phyloP scores from a whole-genome alignment of 768 basidiomycete species.

The Suillus discolor region DNA sequence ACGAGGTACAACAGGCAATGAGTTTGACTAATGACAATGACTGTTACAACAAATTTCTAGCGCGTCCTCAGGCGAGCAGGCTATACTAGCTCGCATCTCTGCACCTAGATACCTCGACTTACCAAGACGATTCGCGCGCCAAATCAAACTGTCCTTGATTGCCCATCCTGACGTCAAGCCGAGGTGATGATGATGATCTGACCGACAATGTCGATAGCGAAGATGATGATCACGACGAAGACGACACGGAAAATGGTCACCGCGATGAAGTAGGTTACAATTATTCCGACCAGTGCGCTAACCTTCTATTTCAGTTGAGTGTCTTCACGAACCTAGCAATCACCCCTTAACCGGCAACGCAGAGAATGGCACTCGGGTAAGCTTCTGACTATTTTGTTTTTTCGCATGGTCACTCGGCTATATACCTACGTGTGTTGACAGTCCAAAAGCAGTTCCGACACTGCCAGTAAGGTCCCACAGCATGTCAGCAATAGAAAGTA shows the following conservation, averaged over 20 bases:
- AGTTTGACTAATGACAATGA: neutral
- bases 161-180: neutral
- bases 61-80: neutral
- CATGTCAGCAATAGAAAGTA: neutral
- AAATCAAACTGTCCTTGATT: neutral
- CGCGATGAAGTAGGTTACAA: neutral
- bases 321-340: neutral
- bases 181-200: neutral
- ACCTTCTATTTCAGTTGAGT: neutral
- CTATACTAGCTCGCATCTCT: neutral
- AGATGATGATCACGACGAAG: neutral
- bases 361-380: neutral
- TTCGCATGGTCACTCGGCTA: neutral
- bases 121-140: neutral
- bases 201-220: neutral
- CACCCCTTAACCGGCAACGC: neutral
- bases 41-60: conserved; percentile 3
- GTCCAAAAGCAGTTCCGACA: neutral
- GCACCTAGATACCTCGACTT: neutral
- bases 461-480: neutral
- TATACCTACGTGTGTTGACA: neutral
- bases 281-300: neutral
- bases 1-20: neutral
- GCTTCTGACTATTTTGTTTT: neutral
- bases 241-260: neutral